phyloP scores from a whole-genome alignment of 352 stramenopile genomes.

The Aphanomyces cochlioides region DNA sequence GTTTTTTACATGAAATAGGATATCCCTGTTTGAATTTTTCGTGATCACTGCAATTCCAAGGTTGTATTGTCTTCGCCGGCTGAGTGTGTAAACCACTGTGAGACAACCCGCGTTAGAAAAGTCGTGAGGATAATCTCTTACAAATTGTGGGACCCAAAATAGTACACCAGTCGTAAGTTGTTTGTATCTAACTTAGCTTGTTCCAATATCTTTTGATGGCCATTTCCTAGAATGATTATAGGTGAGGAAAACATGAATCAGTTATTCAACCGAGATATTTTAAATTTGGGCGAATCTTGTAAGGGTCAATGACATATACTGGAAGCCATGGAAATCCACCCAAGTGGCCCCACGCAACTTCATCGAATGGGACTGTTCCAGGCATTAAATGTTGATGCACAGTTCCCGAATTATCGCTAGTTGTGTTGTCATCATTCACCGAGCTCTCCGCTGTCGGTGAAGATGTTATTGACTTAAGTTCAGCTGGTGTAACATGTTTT shows the following conservation, averaged over 20 bases:
- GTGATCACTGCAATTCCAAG: conserved; percentile 1
- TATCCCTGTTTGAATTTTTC: neutral
- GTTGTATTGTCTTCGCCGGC: neutral
- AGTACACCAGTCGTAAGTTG: neutral
- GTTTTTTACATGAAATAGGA: neutral
- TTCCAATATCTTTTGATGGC: neutral
- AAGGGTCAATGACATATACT: neutral
- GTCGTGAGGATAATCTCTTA: neutral
- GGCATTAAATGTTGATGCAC: too few relatives aligned
- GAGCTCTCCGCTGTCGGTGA: too few relatives aligned
- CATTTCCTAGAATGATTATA: neutral
- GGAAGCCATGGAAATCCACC: conserved; percentile 1
- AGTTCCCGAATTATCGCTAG: too few relatives aligned
- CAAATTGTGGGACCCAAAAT: conserved; percentile 10
- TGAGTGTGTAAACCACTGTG: neutral
- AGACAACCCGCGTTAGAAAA: neutral
- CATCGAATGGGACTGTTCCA: neutral
- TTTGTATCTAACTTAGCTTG: neutral
- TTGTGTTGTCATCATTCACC: too few relatives aligned
- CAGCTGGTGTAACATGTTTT: too few relatives aligned
- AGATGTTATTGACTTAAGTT: too few relatives aligned
- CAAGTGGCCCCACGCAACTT: neutral
- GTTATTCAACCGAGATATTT: neutral
- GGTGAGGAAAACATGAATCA: neutral
- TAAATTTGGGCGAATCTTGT: neutral